A percentile compares a stretch with the other conserved stretches of the same genome.
phyloP scores from a whole-genome alignment of 306 rosid genomes.

The Rubus idaeus region DNA sequence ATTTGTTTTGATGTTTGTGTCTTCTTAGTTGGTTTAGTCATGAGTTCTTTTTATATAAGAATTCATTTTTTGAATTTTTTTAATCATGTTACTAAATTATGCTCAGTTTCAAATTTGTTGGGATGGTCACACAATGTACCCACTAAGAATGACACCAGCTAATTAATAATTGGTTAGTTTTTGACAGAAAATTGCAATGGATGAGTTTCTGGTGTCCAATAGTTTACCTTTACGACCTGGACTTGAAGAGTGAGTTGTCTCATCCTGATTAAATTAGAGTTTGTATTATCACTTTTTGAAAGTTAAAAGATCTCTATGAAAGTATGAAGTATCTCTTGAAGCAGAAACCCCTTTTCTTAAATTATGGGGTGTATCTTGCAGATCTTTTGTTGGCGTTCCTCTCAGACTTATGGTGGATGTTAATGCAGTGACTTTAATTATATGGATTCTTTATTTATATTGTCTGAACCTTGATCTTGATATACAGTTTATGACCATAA shows the following conservation, averaged over 20 bases:
- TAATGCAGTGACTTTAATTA: not conserved
- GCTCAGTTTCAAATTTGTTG: not conserved
- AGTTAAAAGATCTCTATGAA: constrained; percentile 2
- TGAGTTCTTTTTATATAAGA: not conserved
- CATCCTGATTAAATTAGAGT: constrained; percentile 24
- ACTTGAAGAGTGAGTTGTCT: constrained; percentile 75
- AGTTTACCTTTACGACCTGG: constrained; percentile 80
- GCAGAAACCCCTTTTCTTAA: not conserved
- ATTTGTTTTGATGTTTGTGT: not conserved
- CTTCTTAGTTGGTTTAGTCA: not conserved
- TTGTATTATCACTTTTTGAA: constrained; percentile 18
- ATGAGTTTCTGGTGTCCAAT: constrained; percentile 70
- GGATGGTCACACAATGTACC: not conserved
- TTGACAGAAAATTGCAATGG: constrained; percentile 70
- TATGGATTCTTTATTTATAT: not conserved
- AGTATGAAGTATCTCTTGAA: too few relatives aligned
- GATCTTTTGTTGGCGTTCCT: not conserved
- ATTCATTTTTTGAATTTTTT: not conserved
- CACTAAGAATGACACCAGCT: constrained; percentile 23
- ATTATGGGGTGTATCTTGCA: not conserved
- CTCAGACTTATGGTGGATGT: not conserved
- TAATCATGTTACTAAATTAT: not conserved
- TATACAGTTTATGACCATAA: not conserved
- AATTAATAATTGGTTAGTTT: constrained; percentile 26
- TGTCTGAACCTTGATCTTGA: not conserved